Base-by-base conservation (phyloP, 2,329 filamentous ascomycete genomes). In the Colletotrichum sp. region DNA sequence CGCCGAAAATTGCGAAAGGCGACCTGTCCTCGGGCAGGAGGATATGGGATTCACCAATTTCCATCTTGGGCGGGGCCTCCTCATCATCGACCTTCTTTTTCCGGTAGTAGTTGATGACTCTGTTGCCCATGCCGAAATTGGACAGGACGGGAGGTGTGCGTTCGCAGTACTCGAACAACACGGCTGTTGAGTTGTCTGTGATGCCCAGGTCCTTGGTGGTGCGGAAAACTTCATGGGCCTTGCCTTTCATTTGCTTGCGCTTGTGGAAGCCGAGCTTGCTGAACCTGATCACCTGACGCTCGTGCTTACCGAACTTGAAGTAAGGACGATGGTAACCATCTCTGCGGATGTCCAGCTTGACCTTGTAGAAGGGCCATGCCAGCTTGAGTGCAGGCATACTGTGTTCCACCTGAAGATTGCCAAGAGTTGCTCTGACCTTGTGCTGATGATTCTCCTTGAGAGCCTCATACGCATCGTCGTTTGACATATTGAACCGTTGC, bases 401-500 rank as follows among this genome's bases (percentile, higher is more conserved):
- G 86, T 99, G 97, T 83, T 99, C 97, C 57, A 99, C 93, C n/a
- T 94, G 93, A 77, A 98, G 92, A 81, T 96, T 96, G 61, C 96
- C 95, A 76, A 99, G 91, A 2, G 95, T 98, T 68, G 96, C 97
- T 79, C 97, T 93, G 77, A 99, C 95, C 85, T 98, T 98, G 89
- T 95, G 96, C 86, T 98, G 95, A 82, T 98, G 96, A 82, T 98
- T 98, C 84, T 98, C 96, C 85, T 98, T 98, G 60, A 99, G 91
- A 76, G 96, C 92, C 82, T 98, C 96, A 83, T 99, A 99, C 3
- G 96, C 96, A 75, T 97, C 94, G 81, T 99, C 97, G 78, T 98
- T 98, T 34, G 96, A 98, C 74, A 98, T 94, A 82, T 98, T 98
- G 89, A 98, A 99, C 57, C 96, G 93, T 79, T 94, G 91, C 48